phyloP scores from a whole-genome alignment of 2,329 filamentous ascomycete species.

The Apiospora aurea region DNA sequence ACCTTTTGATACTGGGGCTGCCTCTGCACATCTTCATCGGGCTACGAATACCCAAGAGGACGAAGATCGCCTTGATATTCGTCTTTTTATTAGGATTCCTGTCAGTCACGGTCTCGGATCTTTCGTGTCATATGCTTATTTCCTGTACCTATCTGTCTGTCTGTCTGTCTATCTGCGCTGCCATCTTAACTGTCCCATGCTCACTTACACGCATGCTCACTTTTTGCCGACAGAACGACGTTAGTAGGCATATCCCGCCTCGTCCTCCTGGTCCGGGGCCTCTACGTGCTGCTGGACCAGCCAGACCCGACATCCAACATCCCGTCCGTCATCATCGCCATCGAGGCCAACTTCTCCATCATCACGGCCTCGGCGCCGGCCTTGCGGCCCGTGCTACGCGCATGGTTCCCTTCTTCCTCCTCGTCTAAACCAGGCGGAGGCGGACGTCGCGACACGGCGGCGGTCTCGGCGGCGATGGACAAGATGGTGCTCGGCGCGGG shows the following conservation, averaged over 20 bases:
- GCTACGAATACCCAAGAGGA: constrained; percentile 46
- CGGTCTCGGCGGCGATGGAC: background rate
- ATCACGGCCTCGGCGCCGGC: constrained; percentile 52
- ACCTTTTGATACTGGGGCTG: constrained; percentile 47
- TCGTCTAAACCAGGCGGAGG: constrained; percentile 29
- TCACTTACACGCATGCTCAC: background rate
- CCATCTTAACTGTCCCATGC: background rate
- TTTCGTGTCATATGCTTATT: too few relatives aligned
- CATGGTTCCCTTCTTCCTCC: constrained; percentile 41
- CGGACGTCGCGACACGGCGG: constrained; percentile 20
- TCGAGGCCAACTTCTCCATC: constrained; percentile 51
- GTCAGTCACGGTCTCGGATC: constrained; percentile 29
- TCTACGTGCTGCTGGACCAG: constrained; percentile 38
- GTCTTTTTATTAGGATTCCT: constrained; percentile 48
- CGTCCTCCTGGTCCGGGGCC: constrained; percentile 41
- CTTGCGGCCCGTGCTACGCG: constrained; percentile 47
- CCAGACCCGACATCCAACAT: constrained; percentile 42
- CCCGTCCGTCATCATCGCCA: constrained; percentile 45
- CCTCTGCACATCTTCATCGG: constrained; percentile 50
- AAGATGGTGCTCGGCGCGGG: constrained; percentile 10
- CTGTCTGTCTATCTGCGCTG: background rate
- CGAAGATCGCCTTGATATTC: constrained; percentile 48
- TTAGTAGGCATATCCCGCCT: constrained; percentile 45
- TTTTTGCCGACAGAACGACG: constrained; percentile 40
- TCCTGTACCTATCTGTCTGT: background rate